Conservation (phyloP, 768 basidiomycete species). For the Rhizopogon rudus region DNA sequence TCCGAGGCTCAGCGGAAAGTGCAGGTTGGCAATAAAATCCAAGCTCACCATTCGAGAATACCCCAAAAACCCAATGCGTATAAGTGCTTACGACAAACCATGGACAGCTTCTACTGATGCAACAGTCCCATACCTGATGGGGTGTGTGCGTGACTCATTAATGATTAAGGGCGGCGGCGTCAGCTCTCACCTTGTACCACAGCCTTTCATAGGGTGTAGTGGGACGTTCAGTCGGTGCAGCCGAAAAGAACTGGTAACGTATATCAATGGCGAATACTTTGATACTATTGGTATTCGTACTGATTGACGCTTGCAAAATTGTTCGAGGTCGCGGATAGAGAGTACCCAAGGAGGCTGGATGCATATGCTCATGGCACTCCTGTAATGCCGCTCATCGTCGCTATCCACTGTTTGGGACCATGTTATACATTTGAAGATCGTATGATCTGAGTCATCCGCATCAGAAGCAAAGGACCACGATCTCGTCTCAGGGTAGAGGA, state of each 20-base stretch:
- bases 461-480: conserved; percentile 26
- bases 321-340: conserved; percentile 27
- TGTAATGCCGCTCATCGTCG: conserved; percentile 1
- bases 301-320: conserved; percentile 23
- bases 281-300: conserved; percentile 9
- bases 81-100: conserved; percentile 42
- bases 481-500: conserved; percentile 22
- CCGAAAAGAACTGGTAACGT: conserved; percentile 16
- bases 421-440: conserved; percentile 18
- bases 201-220: conserved; percentile 34
- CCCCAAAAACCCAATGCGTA: conserved; percentile 38
- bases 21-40: background rate
- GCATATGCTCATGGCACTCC: conserved; percentile 15
- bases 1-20: conserved; percentile 3
- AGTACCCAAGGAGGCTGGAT: conserved; percentile 38
- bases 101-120: conserved; percentile 27
- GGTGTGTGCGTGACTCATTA: conserved; percentile 6
- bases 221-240: conserved; percentile 6
- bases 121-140: conserved; percentile 35
- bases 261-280: background rate
- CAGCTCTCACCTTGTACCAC: conserved; percentile 46
- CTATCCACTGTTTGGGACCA: conserved; percentile 18
- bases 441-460: conserved; percentile 13
- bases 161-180: background rate
- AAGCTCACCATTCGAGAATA: conserved; percentile 33